Base-by-base conservation (phyloP, 2,329 filamentous ascomycete species). In the Pseudovirgaria hyperparasitica region DNA sequence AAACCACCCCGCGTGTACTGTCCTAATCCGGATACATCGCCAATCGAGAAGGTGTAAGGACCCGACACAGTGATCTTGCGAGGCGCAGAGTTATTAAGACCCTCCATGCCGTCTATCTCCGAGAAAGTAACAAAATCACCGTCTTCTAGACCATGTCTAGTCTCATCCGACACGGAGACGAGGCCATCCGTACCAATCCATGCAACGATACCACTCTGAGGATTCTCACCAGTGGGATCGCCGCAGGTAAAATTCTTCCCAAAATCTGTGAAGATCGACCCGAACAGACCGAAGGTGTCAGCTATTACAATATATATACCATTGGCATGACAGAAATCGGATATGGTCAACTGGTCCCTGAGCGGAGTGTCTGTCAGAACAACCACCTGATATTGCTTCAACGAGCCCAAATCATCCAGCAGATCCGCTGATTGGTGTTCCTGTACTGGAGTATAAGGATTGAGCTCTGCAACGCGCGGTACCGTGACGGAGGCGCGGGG, bases 11-110 rank as follows among this genome's bases (percentile, higher is more conserved):
- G 72, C 62, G 82, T 64, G 62, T 98, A 98, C 44, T 81, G 68
- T 19, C 90, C 90, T 19, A 94, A 67, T 5, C 73, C 77, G 14
- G 81, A 82, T 7, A 96, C 84, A 51, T 94, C 84, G 22, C 87
- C 90, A 41, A 98, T 94, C 9, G 84, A 90, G 58, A 98, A 98
- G 6, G 86, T 93, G 54, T 96, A 98, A 4, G 90, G 90, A 5
- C 63, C 90, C 61, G 92, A 94, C 26, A 94, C 85, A 4, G 79
- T 82, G 35, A 98, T 72, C 62, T 94, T 93, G 40, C 82, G 75
- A 26, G 90, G 87, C 36, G 82, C 81, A 23, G 72, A 70, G 42
- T 71, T 71, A 52, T 98, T 98, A 36, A 98, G 57, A 5, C 58
- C 74, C 35, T 93, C 86, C 81, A 98, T 82, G 13, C 90, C 90